A percentile compares a stretch with the other conserved stretches of the same genome.
Evolutionary conservation across 352 stramenopile genomes (phyloP).

Genomic region (Blastocystis sp.): DNA sequence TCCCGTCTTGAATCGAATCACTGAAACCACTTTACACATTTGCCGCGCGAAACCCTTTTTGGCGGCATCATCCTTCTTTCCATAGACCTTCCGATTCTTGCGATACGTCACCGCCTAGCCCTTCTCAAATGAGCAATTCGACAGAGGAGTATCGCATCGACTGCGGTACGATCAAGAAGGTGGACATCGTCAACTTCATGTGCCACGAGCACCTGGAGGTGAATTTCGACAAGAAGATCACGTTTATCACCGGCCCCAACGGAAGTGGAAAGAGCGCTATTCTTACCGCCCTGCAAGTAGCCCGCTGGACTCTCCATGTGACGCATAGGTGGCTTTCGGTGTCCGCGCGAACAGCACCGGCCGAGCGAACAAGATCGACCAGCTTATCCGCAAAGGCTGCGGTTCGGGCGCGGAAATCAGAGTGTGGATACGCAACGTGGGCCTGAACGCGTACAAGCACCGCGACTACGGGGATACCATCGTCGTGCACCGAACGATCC

Average conservation of each 20-base stretch:
- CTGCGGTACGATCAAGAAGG: conserved; percentile 74
- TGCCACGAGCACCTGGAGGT: conserved; percentile 74
- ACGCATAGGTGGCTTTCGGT: conserved; percentile 47
- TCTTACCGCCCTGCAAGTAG: conserved; percentile 44
- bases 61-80: too few relatives aligned
- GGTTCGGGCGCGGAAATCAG: not conserved
- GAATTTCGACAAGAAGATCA: conserved; percentile 80
- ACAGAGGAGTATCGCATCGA: not conserved
- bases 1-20: not conserved
- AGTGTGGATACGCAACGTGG: conserved; percentile 6
- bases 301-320: not conserved
- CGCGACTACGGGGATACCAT: not conserved
- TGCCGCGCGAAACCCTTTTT: too few relatives aligned
- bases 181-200: conserved; percentile 76
- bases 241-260: conserved; percentile 90
- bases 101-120: too few relatives aligned
- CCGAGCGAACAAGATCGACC: conserved; percentile 33
- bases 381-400: conserved; percentile 48
- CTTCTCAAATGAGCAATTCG: not conserved
- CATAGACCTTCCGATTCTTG: too few relatives aligned
- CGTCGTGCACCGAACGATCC: not conserved
- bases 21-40: not conserved
- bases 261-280: conserved; percentile 87
- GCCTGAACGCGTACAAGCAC: conserved; percentile 1
- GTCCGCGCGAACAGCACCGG: conserved; percentile 35